phyloP scores from a whole-genome alignment of 164 flowering plant species.

The Vitis cinerea region DNA sequence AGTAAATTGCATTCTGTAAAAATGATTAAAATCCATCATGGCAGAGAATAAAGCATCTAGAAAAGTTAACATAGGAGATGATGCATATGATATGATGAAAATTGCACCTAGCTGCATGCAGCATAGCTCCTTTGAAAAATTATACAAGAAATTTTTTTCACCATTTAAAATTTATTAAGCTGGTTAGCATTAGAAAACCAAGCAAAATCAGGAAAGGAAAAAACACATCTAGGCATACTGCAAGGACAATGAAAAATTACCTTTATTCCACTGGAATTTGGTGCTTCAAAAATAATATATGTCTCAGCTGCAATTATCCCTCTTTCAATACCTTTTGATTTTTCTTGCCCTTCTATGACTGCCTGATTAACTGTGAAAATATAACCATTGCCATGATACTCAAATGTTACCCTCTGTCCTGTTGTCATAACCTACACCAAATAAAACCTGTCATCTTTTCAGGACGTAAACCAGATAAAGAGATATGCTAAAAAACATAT shows the following conservation, averaged over 20 bases:
- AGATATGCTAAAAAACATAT: no score
- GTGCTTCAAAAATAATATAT: conserved; percentile 80
- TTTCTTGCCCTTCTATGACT: conserved; percentile 60
- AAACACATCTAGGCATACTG: neutral
- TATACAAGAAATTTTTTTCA: no score
- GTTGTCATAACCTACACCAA: conserved; percentile 71
- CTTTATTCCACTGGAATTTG: conserved; percentile 84
- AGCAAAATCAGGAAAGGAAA: neutral
- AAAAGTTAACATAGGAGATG: no score
- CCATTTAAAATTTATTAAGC: neutral
- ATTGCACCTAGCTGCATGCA: no score
- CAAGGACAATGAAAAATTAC: conserved; percentile 24
- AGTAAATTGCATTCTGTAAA: neutral
- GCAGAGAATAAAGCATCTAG: no score
- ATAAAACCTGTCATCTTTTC: neutral
- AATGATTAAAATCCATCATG: neutral
- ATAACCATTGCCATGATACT: conserved; percentile 77
- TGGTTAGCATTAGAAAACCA: neutral
- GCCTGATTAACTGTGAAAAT: conserved; percentile 82
- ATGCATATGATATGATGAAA: no score
- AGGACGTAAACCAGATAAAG: neutral
- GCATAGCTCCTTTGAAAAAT: no score
- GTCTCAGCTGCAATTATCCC: conserved; percentile 82
- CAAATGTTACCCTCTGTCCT: conserved; percentile 88
- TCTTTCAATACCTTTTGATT: conserved; percentile 54